Conservation (phyloP, 306 rosid genomes). For the Prunus armeniaca region DNA sequence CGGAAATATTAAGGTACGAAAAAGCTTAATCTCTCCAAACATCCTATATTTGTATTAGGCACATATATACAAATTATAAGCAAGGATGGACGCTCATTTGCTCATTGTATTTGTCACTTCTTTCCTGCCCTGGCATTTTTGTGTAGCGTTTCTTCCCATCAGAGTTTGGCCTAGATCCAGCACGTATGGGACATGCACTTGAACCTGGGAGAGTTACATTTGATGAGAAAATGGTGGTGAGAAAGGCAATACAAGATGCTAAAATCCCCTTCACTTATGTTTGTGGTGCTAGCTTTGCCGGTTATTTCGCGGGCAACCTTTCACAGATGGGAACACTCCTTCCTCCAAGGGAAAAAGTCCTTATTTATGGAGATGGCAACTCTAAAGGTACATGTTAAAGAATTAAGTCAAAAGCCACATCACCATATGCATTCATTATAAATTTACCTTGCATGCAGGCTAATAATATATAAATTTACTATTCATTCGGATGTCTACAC, state of each 20-base stretch:
- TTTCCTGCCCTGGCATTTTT: neutral
- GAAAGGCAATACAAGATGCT: constrained; percentile 68
- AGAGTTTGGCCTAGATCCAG: constrained; percentile 72
- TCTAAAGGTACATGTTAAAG: constrained; percentile 38
- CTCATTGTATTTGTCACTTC: no score
- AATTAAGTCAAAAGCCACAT: no score
- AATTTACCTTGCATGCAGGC: no score
- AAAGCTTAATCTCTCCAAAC: no score
- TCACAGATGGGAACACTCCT: constrained; percentile 52
- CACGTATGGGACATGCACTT: constrained; percentile 62
- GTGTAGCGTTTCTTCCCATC: constrained; percentile 71
- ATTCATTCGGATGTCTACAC: no score
- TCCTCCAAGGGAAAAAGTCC: constrained; percentile 56
- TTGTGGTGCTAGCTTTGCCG: constrained; percentile 74
- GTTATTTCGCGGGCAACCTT: constrained; percentile 65
- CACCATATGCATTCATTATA: no score
- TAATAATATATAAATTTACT: no score
- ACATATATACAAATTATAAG: no score
- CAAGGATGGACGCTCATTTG: no score
- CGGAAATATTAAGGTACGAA: constrained; percentile 27
- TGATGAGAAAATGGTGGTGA: constrained; percentile 72
- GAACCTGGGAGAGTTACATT: constrained; percentile 77
- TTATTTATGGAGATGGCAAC: constrained; percentile 65
- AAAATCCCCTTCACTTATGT: constrained; percentile 67
- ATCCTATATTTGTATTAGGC: no score